Evolutionary conservation across 2,329 filamentous ascomycete species (phyloP).

Genomic region (Setomelanomma holmii): DNA sequence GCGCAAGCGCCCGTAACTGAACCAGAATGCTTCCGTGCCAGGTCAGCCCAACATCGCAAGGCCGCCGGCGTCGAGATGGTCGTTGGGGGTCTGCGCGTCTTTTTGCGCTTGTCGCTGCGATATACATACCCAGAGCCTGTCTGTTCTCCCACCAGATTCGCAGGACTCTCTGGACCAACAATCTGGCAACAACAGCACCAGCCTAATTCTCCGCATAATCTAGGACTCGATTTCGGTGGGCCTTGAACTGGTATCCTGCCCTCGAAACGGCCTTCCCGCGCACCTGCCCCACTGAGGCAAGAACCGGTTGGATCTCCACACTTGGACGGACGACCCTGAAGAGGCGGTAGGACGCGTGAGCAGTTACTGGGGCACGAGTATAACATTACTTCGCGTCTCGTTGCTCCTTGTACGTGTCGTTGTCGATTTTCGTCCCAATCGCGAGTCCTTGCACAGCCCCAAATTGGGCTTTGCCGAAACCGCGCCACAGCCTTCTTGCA

Average conservation of each 20-base stretch:
- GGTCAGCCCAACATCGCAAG: slow-evolving; percentile 34
- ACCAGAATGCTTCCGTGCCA: slow-evolving; percentile 38
- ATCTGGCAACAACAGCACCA: slow-evolving; percentile 14
- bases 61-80: slow-evolving; percentile 31
- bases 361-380: slow-evolving; percentile 27
- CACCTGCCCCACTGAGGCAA: slow-evolving; percentile 42
- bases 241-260: slow-evolving; percentile 27
- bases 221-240: slow-evolving; percentile 23
- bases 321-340: slow-evolving; percentile 35
- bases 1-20: slow-evolving; percentile 46
- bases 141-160: slow-evolving; percentile 32
- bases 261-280: slow-evolving; percentile 34
- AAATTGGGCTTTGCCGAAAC: slow-evolving; percentile 39
- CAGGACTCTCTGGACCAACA: slow-evolving; percentile 39
- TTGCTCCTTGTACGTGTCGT: slow-evolving; percentile 32
- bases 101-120: slow-evolving; percentile 31
- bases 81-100: slow-evolving; percentile 29
- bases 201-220: slow-evolving; percentile 20
- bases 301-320: slow-evolving; percentile 37
- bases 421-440: slow-evolving; percentile 29
- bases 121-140: slow-evolving; percentile 41
- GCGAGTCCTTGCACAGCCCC: slow-evolving; percentile 42
- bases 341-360: slow-evolving; percentile 35
- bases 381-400: slow-evolving; percentile 35
- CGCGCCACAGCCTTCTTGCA: slow-evolving; percentile 29